These are phyloP conservation scores for Anaeramoeba flamelloides DNA, from an alignment of 78 protist genomes.

Conservation along the genomic window DNA sequence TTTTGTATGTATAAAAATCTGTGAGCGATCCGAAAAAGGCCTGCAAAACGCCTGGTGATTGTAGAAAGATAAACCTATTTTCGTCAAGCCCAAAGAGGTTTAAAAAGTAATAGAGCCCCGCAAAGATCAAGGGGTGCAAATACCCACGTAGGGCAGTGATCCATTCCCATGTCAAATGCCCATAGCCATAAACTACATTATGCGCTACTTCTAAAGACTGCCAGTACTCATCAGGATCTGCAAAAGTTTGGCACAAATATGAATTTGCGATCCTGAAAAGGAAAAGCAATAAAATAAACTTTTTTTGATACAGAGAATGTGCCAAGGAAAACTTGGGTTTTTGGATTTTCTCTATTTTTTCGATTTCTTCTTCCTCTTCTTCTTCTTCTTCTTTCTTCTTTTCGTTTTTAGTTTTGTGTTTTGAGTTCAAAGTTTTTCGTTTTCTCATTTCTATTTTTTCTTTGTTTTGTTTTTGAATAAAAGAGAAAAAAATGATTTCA, in stretches of 20 bases:
- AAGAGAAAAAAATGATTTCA: background rate
- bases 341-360: background rate
- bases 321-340: background rate
- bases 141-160: background rate
- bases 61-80: background rate
- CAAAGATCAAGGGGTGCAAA: conserved; percentile 2
- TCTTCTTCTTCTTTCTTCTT: conserved; percentile 1
- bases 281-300: no score
- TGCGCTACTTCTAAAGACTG: conserved; percentile 5
- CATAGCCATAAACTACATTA: conserved; percentile 1
- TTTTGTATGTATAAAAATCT: background rate
- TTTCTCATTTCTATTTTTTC: background rate
- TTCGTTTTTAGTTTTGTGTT: background rate
- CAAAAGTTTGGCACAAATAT: background rate
- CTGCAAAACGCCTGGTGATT: conserved; percentile 1
- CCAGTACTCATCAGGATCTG: conserved; percentile 8
- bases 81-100: background rate
- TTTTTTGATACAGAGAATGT: background rate
- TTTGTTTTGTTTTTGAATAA: background rate
- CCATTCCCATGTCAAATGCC: conserved; percentile 10
- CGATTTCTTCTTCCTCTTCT: background rate
- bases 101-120: background rate
- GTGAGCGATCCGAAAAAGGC: background rate
- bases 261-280: background rate
- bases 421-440: background rate